A percentile compares a stretch with the other conserved stretches of the same genome.
phyloP scores from a whole-genome alignment of 1,139 yeast species.

The Nakaseomyces sp. region DNA sequence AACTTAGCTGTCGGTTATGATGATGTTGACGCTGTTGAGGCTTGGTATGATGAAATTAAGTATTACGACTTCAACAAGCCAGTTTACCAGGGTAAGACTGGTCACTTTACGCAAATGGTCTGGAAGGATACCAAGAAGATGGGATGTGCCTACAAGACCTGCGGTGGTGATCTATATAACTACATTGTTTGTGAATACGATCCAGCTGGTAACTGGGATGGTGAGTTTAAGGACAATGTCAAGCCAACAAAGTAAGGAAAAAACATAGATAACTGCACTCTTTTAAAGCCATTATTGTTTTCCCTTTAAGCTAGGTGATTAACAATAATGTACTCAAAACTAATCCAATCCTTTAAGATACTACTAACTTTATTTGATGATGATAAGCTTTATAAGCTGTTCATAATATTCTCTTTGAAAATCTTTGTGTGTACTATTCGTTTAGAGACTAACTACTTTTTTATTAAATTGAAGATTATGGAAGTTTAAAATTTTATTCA shows the following conservation, averaged over 20 bases:
- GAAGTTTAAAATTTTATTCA: no score
- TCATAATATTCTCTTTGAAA: no score
- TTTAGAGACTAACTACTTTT: no score
- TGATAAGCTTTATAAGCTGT: neutral
- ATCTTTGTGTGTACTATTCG: no score
- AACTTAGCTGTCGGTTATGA: slow-evolving; percentile 71
- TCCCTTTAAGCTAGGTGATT: neutral
- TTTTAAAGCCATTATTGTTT: neutral
- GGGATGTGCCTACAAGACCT: slow-evolving; percentile 60
- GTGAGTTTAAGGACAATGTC: slow-evolving; percentile 30
- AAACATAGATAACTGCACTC: neutral
- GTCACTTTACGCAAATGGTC: slow-evolving; percentile 78
- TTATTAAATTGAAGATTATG: no score
- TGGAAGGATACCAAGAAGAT: slow-evolving; percentile 63
- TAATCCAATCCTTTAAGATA: neutral
- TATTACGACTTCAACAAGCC: slow-evolving; percentile 46
- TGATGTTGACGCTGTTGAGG: slow-evolving; percentile 54
- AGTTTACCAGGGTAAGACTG: slow-evolving; percentile 37
- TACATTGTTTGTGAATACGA: slow-evolving; percentile 54
- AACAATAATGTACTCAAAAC: neutral
- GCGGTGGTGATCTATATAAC: slow-evolving; percentile 41
- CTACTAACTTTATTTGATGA: neutral
- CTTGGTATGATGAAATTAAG: slow-evolving; percentile 72
- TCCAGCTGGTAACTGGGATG: slow-evolving; percentile 52
- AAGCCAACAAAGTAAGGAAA: slow-evolving; percentile 12